These are phyloP conservation scores for Trichoderma citrinoviride DNA, from an alignment of 2,329 filamentous ascomycete species.

Conservation along the genomic window DNA sequence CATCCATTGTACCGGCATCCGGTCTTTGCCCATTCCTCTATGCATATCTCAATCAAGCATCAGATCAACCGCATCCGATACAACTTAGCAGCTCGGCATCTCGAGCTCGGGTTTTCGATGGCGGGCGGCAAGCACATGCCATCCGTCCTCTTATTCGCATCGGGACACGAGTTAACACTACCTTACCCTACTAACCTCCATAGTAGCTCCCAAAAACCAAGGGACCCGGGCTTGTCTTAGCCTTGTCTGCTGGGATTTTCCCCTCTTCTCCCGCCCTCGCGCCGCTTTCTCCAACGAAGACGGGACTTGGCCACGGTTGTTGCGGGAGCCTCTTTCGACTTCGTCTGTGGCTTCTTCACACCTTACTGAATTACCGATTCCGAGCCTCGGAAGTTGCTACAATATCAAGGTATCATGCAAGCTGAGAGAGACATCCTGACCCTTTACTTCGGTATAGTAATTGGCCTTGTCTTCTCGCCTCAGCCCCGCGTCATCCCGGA, in stretches of 20 bases:
- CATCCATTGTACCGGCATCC: no score
- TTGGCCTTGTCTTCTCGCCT: not conserved
- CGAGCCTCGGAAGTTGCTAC: not conserved
- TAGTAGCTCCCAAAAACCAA: not conserved
- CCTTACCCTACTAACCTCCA: no score
- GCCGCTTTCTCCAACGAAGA: not conserved
- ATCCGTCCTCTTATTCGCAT: not conserved
- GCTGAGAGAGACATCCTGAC: no score
- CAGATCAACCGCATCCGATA: not conserved
- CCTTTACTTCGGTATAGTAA: not conserved
- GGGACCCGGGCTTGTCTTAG: conserved; percentile 1
- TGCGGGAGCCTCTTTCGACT: not conserved
- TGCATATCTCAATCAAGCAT: no score
- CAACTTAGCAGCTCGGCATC: not conserved
- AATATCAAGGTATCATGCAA: no score
- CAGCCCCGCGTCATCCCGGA: not conserved
- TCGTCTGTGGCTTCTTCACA: not conserved
- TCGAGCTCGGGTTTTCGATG: not conserved
- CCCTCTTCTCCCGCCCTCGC: not conserved
- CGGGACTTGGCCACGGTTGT: conserved; percentile 11
- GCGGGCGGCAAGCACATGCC: conserved; percentile 6
- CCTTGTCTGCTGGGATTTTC: not conserved
- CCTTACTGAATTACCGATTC: not conserved
- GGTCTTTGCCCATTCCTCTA: no score
- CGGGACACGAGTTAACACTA: no score